Conservation (phyloP, 345 rosid genomes). For the Schrenkiella parvula region DNA sequence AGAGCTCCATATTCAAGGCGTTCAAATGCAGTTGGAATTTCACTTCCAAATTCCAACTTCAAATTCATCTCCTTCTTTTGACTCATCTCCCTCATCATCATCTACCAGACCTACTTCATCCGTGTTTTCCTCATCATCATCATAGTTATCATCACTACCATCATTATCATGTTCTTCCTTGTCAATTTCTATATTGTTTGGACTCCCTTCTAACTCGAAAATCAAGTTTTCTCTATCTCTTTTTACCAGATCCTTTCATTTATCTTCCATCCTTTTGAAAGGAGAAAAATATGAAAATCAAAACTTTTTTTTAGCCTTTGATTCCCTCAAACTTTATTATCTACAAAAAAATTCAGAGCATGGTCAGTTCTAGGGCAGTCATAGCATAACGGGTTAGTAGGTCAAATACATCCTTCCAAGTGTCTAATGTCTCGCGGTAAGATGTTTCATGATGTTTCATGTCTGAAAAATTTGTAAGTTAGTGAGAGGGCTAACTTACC, state of each 20-base stretch:
- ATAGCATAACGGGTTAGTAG: too few relatives aligned
- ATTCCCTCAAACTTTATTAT: conserved; percentile 9
- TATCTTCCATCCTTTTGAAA: conserved; percentile 20
- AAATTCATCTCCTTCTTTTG: conserved; percentile 14
- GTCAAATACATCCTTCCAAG: too few relatives aligned
- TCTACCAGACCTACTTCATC: conserved; percentile 27
- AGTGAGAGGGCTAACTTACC: too few relatives aligned
- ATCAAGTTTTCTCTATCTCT: conserved; percentile 10
- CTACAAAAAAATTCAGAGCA: too few relatives aligned
- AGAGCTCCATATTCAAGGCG: conserved; percentile 67
- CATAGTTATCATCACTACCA: conserved; percentile 18
- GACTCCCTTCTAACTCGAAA: conserved; percentile 23
- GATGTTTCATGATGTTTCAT: too few relatives aligned
- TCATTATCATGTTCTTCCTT: conserved; percentile 18
- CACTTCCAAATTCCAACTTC: conserved; percentile 15
- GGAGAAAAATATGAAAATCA: neutral
- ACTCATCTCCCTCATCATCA: conserved; percentile 22
- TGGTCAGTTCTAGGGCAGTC: too few relatives aligned
- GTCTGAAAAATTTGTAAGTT: too few relatives aligned
- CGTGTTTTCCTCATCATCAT: conserved; percentile 24
- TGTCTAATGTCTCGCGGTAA: too few relatives aligned
- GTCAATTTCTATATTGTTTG: conserved; percentile 28
- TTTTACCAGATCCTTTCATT: conserved; percentile 23
- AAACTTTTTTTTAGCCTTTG: neutral
- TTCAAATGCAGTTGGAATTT: conserved; percentile 35